Evolutionary conservation across 139 green algal genomes (phyloP).

Genomic region (Yamagishiella unicocca): DNA sequence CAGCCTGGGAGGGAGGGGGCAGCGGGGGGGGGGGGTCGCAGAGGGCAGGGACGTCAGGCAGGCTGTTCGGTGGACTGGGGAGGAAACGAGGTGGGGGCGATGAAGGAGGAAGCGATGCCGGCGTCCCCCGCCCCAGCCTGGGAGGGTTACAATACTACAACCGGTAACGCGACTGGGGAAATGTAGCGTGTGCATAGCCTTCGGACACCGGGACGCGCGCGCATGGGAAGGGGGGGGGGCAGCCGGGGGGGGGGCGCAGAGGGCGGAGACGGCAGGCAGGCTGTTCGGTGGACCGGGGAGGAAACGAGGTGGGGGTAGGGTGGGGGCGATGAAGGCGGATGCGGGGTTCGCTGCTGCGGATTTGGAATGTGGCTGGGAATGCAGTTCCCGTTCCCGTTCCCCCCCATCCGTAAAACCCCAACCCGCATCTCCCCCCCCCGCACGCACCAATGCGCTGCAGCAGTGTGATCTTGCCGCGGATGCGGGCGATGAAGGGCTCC

Average conservation of each 20-base stretch:
- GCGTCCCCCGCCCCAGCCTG: neutral
- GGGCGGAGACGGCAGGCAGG: neutral
- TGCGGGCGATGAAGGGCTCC: slow-evolving; percentile 71
- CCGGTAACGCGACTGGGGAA: too few species aligned
- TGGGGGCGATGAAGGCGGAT: neutral
- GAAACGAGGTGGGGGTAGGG: neutral
- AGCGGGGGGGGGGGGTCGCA: neutral
- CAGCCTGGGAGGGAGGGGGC: slow-evolving; percentile 67
- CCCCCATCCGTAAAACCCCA: neutral
- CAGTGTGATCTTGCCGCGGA: slow-evolving; percentile 73
- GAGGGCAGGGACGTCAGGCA: neutral
- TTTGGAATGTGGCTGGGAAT: too few species aligned
- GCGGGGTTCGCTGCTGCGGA: too few species aligned
- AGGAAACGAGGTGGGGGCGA: neutral
- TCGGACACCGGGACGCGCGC: too few species aligned
- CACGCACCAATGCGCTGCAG: slow-evolving; percentile 69
- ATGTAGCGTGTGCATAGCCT: too few species aligned
- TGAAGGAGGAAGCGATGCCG: neutral
- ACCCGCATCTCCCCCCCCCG: neutral
- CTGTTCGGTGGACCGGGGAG: too few species aligned
- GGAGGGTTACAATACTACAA: too few species aligned
- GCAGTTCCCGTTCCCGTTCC: neutral
- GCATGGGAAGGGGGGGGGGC: slow-evolving; percentile 55
- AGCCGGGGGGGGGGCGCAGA: neutral
- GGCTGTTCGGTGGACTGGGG: too few species aligned